Conservation (phyloP, 2,329 filamentous ascomycete species). For the Phaeosphaeriaceae sp. region DNA sequence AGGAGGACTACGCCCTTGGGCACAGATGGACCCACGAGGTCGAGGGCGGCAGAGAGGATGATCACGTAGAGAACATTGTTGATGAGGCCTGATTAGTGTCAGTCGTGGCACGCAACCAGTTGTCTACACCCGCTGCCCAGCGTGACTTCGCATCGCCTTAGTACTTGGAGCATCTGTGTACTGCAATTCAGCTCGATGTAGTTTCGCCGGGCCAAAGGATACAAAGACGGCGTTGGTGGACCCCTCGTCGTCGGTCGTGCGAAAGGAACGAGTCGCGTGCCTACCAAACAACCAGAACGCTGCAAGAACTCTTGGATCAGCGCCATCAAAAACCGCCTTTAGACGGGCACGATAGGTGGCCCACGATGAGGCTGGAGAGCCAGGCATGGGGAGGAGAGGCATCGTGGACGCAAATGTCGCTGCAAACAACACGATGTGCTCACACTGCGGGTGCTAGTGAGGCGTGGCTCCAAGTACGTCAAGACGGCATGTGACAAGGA, state of each 20-base stretch:
- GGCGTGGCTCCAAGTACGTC: constrained; percentile 11
- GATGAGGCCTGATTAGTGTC: constrained; percentile 70
- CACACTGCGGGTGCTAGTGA: constrained; percentile 8
- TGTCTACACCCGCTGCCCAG: background rate
- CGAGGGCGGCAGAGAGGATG: constrained; percentile 92
- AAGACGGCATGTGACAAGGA: constrained; percentile 5
- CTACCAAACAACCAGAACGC: constrained; percentile 95
- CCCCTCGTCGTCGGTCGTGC: background rate
- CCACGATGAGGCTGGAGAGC: constrained; percentile 71
- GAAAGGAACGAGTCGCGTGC: constrained; percentile 1
- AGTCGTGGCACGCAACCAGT: background rate
- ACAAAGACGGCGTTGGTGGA: background rate
- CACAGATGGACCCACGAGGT: constrained; percentile 84
- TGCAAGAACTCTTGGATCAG: constrained; percentile 73
- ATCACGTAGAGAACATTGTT: constrained; percentile 99
- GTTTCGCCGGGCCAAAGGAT: too few species aligned
- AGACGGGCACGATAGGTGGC: constrained; percentile 73
- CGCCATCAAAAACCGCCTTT: constrained; percentile 67
- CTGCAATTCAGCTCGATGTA: too few species aligned
- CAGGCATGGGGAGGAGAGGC: constrained; percentile 61
- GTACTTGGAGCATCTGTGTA: too few species aligned
- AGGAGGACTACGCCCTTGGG: constrained; percentile 94
- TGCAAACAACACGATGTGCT: too few species aligned
- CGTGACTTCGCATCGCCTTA: background rate
- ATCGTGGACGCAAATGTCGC: constrained; percentile 21